phyloP scores from a whole-genome alignment of 148 eudicot species.

The Tetragonia tetragonoides region DNA sequence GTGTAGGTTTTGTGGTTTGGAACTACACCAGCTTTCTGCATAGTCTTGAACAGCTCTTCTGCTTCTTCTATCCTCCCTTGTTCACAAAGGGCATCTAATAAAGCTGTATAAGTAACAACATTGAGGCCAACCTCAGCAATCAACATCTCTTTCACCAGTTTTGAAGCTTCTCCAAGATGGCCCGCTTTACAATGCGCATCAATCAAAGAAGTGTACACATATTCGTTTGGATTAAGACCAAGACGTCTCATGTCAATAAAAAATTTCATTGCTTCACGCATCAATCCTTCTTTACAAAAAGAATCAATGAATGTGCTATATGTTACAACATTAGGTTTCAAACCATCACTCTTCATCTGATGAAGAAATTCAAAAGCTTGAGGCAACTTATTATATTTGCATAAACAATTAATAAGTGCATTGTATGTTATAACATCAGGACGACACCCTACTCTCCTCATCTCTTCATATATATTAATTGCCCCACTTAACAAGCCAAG shows the following conservation, averaged over 20 bases:
- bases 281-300: constrained; percentile 90
- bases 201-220: constrained; percentile 76
- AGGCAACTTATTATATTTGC: constrained; percentile 67
- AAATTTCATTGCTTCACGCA: constrained; percentile 73
- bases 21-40: constrained; percentile 49
- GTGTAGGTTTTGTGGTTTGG: constrained; percentile 69
- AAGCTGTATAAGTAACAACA: constrained; percentile 72
- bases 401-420: constrained; percentile 76
- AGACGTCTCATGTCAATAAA: constrained; percentile 84
- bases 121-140: constrained; percentile 62
- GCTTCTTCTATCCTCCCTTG: constrained; percentile 76
- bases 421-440: constrained; percentile 88
- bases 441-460: constrained; percentile 58
- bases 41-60: constrained; percentile 52
- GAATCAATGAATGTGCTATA: constrained; percentile 95
- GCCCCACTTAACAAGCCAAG: constrained; percentile 60
- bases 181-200: constrained; percentile 87
- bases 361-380: constrained; percentile 63
- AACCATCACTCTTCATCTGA: constrained; percentile 60
- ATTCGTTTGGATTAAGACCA: constrained; percentile 83
- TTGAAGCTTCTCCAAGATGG: constrained; percentile 49
- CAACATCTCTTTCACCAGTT: constrained; percentile 78
- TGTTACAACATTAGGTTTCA: constrained; percentile 84
- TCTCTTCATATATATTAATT: constrained; percentile 50
- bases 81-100: constrained; percentile 71